Evolutionary conservation across 805 yeast genomes (phyloP).

Genomic region (Citeromyces matritensis): DNA sequence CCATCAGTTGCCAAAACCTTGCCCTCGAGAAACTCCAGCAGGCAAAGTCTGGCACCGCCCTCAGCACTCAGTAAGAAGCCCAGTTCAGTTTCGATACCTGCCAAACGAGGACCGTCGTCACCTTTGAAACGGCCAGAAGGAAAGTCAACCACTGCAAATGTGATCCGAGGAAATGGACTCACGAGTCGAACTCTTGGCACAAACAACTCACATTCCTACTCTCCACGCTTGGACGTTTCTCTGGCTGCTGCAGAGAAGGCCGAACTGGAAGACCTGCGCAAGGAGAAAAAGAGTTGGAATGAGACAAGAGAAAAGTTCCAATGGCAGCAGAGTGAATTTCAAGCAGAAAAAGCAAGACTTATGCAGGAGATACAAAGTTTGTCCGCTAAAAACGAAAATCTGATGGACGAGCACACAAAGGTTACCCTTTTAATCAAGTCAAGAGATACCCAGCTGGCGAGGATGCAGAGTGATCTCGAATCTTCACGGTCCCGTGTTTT

Average conservation of each 20-base stretch:
- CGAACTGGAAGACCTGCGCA: constrained; percentile 34
- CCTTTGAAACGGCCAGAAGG: constrained; percentile 33
- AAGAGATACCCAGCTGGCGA: constrained; percentile 50
- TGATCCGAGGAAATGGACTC: constrained; percentile 1
- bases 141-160: not conserved
- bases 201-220: constrained; percentile 1
- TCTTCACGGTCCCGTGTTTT: constrained; percentile 32
- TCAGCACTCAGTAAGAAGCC: not conserved
- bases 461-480: constrained; percentile 50
- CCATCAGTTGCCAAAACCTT: constrained; percentile 3
- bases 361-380: constrained; percentile 17
- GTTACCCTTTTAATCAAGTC: constrained; percentile 40
- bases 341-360: constrained; percentile 14
- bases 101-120: constrained; percentile 58
- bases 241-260: constrained; percentile 15
- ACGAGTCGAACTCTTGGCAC: constrained; percentile 1
- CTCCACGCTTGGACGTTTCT: constrained; percentile 1
- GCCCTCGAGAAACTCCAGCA: not conserved
- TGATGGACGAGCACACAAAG: constrained; percentile 34
- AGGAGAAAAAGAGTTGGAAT: constrained; percentile 37
- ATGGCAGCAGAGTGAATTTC: constrained; percentile 13
- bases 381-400: constrained; percentile 19
- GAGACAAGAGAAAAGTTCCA: constrained; percentile 15
- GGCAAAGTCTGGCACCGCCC: not conserved
- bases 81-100: constrained; percentile 23